Conservation (phyloP, 1,139 yeast genomes). For the Suhomyces atakaporum region DNA sequence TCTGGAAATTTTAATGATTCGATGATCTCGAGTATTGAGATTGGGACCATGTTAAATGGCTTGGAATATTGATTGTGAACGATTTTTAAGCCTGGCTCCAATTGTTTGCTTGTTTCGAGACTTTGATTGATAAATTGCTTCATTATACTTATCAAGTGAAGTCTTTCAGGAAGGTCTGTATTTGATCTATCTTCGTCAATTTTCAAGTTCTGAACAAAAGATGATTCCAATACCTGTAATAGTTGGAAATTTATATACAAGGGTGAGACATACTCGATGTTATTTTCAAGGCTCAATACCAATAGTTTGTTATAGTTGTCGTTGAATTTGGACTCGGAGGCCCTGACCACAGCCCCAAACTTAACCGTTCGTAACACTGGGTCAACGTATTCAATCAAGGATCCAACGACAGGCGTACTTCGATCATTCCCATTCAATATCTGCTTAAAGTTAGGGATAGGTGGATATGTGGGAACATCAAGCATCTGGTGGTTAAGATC, state of each 20-base stretch:
- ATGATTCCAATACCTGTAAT: constrained; percentile 25
- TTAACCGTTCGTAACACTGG: constrained; percentile 13
- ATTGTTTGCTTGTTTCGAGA: constrained; percentile 10
- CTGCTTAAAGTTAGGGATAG: constrained; percentile 18
- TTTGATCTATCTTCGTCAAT: constrained; percentile 30
- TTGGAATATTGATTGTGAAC: constrained; percentile 29
- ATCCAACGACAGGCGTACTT: constrained; percentile 31
- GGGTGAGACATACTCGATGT: constrained; percentile 28
- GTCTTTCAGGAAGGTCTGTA: constrained; percentile 19
- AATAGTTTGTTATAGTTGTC: constrained; percentile 33
- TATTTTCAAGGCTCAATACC: constrained; percentile 37
- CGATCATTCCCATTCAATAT: constrained; percentile 24
- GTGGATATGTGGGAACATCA: constrained; percentile 6
- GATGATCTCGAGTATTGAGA: constrained; percentile 26
- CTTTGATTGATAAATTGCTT: constrained; percentile 22
- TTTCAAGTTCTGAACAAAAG: constrained; percentile 21
- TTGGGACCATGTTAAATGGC: constrained; percentile 16
- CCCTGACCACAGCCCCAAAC: constrained; percentile 38
- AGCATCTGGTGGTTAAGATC: neutral
- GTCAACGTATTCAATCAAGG: constrained; percentile 34
- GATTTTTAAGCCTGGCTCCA: constrained; percentile 21
- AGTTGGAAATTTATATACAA: constrained; percentile 31
- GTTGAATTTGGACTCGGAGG: constrained; percentile 35
- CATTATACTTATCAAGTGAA: constrained; percentile 21
- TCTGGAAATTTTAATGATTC: constrained; percentile 25